These are phyloP conservation scores for Spongiforma sp. DNA, from an alignment of 1,284 basidiomycete species.

Conservation along the genomic window DNA sequence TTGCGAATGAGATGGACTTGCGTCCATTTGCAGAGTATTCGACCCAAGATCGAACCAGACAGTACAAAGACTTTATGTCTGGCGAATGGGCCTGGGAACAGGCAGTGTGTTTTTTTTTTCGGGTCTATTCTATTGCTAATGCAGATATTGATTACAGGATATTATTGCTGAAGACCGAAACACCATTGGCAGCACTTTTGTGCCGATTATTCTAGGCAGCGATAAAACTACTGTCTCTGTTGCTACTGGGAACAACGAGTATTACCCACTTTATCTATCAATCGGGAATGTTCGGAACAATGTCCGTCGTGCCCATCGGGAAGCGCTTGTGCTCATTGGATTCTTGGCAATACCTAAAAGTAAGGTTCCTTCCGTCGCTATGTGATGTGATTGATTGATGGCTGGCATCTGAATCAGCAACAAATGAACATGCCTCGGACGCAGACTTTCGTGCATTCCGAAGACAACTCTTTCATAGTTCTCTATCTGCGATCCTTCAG, in stretches of 20 bases:
- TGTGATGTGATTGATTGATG: too few relatives aligned
- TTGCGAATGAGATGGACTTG: slow-evolving; percentile 35
- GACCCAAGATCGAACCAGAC: slow-evolving; percentile 9
- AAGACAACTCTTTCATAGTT: not conserved
- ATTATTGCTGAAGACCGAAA: slow-evolving; percentile 20
- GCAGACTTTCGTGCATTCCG: not conserved
- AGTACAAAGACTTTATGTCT: slow-evolving; percentile 34
- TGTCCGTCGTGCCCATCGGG: slow-evolving; percentile 31
- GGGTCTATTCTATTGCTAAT: too few relatives aligned
- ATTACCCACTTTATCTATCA: slow-evolving; percentile 38
- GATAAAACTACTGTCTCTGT: slow-evolving; percentile 45
- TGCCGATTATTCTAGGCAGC: slow-evolving; percentile 40
- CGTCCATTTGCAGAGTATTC: slow-evolving; percentile 30
- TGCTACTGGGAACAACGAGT: slow-evolving; percentile 40
- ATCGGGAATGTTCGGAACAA: slow-evolving; percentile 39
- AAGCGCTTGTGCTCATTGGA: slow-evolving; percentile 14
- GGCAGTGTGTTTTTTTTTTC: slow-evolving; percentile 22
- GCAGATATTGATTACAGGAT: slow-evolving; percentile 13
- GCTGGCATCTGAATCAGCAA: not conserved
- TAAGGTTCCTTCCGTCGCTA: too few relatives aligned
- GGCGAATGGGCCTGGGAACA: slow-evolving; percentile 20
- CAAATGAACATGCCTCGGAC: not conserved
- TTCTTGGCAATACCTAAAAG: slow-evolving; percentile 44
- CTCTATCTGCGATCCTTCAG: not conserved
- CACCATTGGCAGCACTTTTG: slow-evolving; percentile 36